Conservation (phyloP, 805 yeast genomes). For the Myxozyma vanderwaltii region DNA sequence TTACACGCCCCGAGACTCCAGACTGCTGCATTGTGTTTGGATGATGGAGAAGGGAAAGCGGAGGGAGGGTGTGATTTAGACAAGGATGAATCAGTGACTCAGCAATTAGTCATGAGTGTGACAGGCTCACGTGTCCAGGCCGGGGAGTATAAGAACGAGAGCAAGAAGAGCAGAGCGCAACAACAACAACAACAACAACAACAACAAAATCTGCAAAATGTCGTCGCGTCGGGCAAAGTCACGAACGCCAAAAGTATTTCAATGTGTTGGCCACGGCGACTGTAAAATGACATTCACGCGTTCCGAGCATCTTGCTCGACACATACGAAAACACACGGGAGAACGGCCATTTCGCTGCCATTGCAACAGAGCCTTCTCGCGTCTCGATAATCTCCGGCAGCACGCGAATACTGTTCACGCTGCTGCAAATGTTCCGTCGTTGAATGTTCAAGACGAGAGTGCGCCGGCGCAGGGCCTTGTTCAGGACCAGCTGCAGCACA, state of each 20-base stretch:
- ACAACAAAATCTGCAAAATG: too few species aligned
- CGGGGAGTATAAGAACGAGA: too few species aligned
- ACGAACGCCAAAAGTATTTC: conserved; percentile 58
- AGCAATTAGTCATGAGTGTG: too few species aligned
- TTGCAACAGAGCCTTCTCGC: conserved; percentile 71
- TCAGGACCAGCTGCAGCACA: background rate
- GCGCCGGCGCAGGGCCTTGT: conserved; percentile 11
- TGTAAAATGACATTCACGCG: conserved; percentile 88
- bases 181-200: too few species aligned
- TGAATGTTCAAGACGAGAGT: background rate
- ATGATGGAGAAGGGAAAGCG: conserved; percentile 11
- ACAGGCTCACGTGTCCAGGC: too few species aligned
- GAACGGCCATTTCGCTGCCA: conserved; percentile 90
- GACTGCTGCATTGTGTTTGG: background rate
- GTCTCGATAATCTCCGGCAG: conserved; percentile 86
- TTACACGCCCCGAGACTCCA: conserved; percentile 32
- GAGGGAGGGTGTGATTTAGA: background rate
- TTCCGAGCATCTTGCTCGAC: conserved; percentile 89
- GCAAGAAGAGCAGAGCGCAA: too few species aligned
- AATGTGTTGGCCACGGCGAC: conserved; percentile 82
- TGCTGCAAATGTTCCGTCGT: too few species aligned
- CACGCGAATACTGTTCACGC: conserved; percentile 86
- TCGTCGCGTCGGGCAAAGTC: conserved; percentile 34
- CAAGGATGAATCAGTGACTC: too few species aligned
- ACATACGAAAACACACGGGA: conserved; percentile 90